phyloP scores from a whole-genome alignment of 2,329 filamentous ascomycete species.

The Zymoseptoria crescenta region DNA sequence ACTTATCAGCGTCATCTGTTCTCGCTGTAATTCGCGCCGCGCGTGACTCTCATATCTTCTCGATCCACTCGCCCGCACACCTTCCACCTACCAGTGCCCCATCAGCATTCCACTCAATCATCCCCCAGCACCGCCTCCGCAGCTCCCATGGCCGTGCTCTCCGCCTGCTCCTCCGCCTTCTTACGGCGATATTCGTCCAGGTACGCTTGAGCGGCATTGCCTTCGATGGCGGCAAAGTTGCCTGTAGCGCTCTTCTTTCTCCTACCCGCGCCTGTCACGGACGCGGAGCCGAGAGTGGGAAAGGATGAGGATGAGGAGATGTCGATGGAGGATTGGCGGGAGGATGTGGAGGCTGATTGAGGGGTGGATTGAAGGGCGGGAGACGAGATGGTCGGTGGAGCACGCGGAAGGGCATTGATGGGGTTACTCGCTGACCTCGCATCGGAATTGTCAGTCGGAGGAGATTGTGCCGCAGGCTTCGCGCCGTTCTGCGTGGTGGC shows the following conservation, averaged over 20 bases:
- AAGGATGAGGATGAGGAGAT: constrained; percentile 21
- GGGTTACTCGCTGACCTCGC: neutral
- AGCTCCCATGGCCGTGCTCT: constrained; percentile 20
- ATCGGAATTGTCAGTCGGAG: neutral
- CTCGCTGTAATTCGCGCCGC: no score
- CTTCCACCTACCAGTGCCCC: no score
- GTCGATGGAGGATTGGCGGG: constrained; percentile 7
- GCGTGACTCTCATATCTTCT: no score
- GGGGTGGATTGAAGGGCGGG: neutral
- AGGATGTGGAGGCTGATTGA: neutral
- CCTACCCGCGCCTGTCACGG: constrained; percentile 5
- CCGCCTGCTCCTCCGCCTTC: constrained; percentile 22
- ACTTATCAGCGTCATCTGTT: no score
- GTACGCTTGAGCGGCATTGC: constrained; percentile 18
- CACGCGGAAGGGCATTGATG: neutral
- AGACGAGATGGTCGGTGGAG: neutral
- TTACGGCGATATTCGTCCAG: constrained; percentile 22
- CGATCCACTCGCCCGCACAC: no score
- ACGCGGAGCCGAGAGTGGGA: constrained; percentile 18
- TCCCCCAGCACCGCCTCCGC: constrained; percentile 21
- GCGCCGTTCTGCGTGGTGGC: neutral
- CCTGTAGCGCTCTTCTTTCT: constrained; percentile 12
- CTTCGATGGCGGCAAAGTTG: constrained; percentile 20
- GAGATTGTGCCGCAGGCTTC: neutral
- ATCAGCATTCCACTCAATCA: constrained; percentile 10